Evolutionary conservation across 2,329 filamentous ascomycete species (phyloP), one percentile per base, ranked within the genome.

Genomic region (Exutisphaerella laricina): DNA sequence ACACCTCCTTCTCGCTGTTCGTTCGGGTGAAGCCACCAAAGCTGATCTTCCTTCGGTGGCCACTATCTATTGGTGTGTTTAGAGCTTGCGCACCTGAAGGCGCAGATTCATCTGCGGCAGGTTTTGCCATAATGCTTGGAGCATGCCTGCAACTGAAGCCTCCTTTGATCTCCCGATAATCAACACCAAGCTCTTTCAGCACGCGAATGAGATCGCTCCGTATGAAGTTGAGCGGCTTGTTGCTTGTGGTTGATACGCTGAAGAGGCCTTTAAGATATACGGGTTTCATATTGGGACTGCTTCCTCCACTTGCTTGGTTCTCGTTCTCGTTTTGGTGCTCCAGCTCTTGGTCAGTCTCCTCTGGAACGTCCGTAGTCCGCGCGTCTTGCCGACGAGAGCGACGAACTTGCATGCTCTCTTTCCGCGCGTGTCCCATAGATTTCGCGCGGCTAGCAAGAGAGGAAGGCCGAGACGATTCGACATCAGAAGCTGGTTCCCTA

Each of bases 231-330:
- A 97, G 78, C 1, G 90, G 87, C 61, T 94, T 94, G 60, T 83
- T 92, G 45, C 88, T 96, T 5, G 92, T 98, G 0, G 92, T 98
- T 3, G 88, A 94, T 41, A 97, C 92, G 58, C 90, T 97, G 69
- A 98, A 97, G 13, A 98, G 74, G 4, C 92, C 92, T 66, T 97
- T 98, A 44, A 98, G 77, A 64, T 85, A 97, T 3, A 97, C 92
- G 0, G 92, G 92, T 64, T 95, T 96, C 40, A 90, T 82, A 48
- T 90, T 78, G 4, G 84, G 45, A 54, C 78, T 80, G 48, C 79
- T 75, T 38, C 69, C 56, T 17, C 68, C 65, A 17, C 61, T 57
- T 29, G 75, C 73, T 13, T 72, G 61, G 18, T 67, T 71, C 45
- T 75, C 73, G 1, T 71, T 69, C 28, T 69, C 69, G 8, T 7